Evolutionary conservation across 2,329 filamentous ascomycete species (phyloP), one percentile per base, ranked within the genome.

Genomic region (Trichoderma polysporum): DNA sequence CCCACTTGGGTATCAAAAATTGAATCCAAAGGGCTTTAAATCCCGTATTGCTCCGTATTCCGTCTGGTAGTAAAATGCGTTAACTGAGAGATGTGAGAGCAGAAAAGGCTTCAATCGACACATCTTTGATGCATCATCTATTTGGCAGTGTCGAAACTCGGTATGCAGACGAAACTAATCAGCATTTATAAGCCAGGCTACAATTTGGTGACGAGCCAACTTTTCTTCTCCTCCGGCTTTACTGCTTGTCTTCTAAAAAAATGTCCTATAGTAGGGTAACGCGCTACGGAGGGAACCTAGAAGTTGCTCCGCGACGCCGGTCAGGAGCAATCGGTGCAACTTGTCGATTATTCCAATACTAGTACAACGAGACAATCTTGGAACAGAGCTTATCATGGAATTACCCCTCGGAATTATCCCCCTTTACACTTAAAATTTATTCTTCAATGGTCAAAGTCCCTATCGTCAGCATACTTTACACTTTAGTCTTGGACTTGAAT

Each of bases 281-380:
- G n/a, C n/a, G n/a, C 41, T 45, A 12, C 12, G 3, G 37, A 19
- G 15, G 10, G n/a, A n/a, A n/a, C 33, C 15, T 27, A n/a, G 22
- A 22, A 63, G 60, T 63, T 63, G 39, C 49, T 54, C 60, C 60
- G 60, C 45, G n/a, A 12, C 49, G 53, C 60, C 60, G 60, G 17
- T 63, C 49, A 63, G 60, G 60, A 54, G 57, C 31, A 53, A 17
- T 37, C 60, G 60, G 60, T 37, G n/a, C 19, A 53, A 54, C 60
- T 54, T 22, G n/a, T 19, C 41, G 22, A 54, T 33, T n/a, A 31
- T 5, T 12, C 60, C 13, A 31, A 54, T 33, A 47, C 60, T 12
- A 62, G 10, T 22, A 31, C 37, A 29, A 52, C 2, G 1, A 25
- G 25, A 41, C 10, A 17, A 45, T 45, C 33, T 53, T 45, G n/a